A percentile compares a stretch with the other conserved stretches of the same genome.
These are phyloP conservation scores for Penicillium sp. DNA, from an alignment of 2,329 filamentous ascomycete genomes.

Conservation along the genomic window DNA sequence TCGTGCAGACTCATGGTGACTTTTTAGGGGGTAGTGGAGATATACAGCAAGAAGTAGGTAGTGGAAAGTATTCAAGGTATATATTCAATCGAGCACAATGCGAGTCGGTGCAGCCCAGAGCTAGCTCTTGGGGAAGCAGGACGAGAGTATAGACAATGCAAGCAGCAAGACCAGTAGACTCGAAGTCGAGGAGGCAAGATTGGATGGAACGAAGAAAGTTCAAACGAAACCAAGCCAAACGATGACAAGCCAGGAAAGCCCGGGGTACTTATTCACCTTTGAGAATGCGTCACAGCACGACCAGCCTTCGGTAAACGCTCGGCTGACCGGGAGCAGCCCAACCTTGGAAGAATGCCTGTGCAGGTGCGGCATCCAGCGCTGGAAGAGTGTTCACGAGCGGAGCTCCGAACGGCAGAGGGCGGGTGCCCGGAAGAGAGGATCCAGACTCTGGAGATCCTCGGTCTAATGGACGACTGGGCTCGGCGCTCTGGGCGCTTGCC, in stretches of 20 bases:
- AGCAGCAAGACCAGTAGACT: not conserved
- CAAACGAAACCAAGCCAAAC: conserved; percentile 10
- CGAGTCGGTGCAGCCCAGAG: conserved; percentile 10
- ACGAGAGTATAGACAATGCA: conserved; percentile 7
- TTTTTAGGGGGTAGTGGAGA: conserved; percentile 18
- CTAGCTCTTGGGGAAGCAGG: conserved; percentile 7
- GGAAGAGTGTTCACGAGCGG: conserved; percentile 28
- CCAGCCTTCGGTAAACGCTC: conserved; percentile 39
- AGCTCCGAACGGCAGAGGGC: conserved; percentile 27
- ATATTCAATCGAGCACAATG: conserved; percentile 7
- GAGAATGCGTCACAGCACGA: conserved; percentile 29
- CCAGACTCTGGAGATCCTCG: conserved; percentile 37
- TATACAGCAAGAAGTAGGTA: conserved; percentile 6
- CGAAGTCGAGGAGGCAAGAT: not conserved
- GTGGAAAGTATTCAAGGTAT: too few relatives aligned
- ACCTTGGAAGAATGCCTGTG: too few relatives aligned
- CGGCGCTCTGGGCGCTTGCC: conserved; percentile 12
- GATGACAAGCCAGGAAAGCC: conserved; percentile 33
- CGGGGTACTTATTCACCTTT: conserved; percentile 32
- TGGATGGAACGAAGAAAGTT: conserved; percentile 7
- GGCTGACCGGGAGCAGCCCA: conserved; percentile 37
- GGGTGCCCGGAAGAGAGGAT: conserved; percentile 40
- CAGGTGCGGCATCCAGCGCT: too few relatives aligned
- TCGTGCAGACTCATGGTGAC: conserved; percentile 49
- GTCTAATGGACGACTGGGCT: conserved; percentile 34